Percentiles rank a stretch among this genome's conserved stretches.
phyloP scores from a whole-genome alignment of 2,329 filamentous ascomycete genomes.

The Claviceps sorghi region DNA sequence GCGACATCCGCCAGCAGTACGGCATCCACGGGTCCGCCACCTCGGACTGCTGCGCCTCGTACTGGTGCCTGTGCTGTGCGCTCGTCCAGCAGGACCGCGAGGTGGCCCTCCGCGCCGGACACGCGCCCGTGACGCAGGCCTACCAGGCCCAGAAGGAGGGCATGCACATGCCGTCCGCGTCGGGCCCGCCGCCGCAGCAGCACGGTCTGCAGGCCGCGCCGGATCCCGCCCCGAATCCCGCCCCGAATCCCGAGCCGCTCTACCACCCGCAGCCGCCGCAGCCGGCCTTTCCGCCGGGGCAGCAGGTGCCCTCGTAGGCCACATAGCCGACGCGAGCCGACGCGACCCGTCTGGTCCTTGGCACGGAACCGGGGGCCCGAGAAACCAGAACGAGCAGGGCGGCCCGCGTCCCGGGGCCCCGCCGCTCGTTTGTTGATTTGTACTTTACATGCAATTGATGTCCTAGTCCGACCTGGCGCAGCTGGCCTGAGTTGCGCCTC shows the following conservation, averaged over 20 bases:
- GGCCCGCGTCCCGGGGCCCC: no score
- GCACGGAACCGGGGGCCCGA: no score
- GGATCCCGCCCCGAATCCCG: no score
- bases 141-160: conserved; percentile 24
- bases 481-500: no score
- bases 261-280: no score
- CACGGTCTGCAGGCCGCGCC: conserved; percentile 1
- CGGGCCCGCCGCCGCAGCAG: conserved; percentile 1
- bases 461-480: no score
- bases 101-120: conserved; percentile 18
- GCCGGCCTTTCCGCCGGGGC: not conserved
- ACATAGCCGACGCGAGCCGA: no score
- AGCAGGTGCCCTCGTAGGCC: not conserved
- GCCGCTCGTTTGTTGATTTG: no score
- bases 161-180: conserved; percentile 20
- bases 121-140: conserved; percentile 16
- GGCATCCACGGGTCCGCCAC: conserved; percentile 34
- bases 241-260: no score
- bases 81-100: conserved; percentile 46
- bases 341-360: no score
- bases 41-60: conserved; percentile 37
- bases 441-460: no score
- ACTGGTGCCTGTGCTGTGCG: conserved; percentile 41
- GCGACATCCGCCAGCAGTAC: conserved; percentile 37
- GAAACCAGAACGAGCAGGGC: no score